Base-by-base conservation (phyloP, 164 flowering plant species). In the Malania oleifera region DNA sequence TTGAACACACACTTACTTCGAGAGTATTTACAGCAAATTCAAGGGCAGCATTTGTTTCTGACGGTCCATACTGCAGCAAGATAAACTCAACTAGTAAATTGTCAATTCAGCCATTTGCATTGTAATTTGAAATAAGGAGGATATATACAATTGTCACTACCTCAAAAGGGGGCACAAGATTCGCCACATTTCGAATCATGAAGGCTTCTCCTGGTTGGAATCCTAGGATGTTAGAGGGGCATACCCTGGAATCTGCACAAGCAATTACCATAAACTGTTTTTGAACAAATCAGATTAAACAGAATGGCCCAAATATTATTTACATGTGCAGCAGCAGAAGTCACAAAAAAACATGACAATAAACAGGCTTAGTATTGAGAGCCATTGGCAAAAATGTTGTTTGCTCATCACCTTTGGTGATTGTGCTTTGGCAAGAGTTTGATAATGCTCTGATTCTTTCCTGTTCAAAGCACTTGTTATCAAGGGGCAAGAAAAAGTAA, bases 181-280 rank as follows among this genome's bases (percentile, higher is more conserved):
- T 95, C 11, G 95, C 97, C 63, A 95, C 87, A 58, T 87, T 91
- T 4, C 98, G 80, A 14, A 91, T 67, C 13, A 69, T 71, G 70
- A 91, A 95, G 45, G 99, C 96, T 55, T 91, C 99, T 11, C 97
- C 99, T 10, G 97, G 93, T 74, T 95, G 79, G 75, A 95, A 80
- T 58, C 97, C 96, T 27, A 90, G 73, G 69, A 95, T 82, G 62
- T 31, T 69, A 12, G 99, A 88, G 8, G 97, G 99, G 72, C 99
- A 95, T 26, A 95, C 97, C 63, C 97, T 82, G 24, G 99, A 95
- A 72, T 95, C 99, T 64, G 87, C 99, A 76, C 99, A 95, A 67
- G 99, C 86, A 82, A 95, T 84, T 66, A 91, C 90, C 86, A 87
- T 73, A 59, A 91, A 91, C 99, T 91, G 85, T 71, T 55, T 65